Percentiles rank a stretch among this genome's conserved stretches.
phyloP scores from a whole-genome alignment of 345 rosid species.

The Syzygium jambos region DNA sequence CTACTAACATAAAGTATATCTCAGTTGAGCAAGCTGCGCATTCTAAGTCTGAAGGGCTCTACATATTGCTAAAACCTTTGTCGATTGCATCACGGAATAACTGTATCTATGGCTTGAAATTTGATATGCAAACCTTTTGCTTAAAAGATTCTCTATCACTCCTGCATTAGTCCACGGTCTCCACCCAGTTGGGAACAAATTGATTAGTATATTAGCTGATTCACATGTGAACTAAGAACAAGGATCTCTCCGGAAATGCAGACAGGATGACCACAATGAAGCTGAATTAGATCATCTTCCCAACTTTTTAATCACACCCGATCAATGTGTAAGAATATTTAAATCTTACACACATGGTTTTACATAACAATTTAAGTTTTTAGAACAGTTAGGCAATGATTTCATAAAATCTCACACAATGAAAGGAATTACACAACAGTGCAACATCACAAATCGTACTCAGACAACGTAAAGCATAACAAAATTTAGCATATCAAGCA shows the following conservation, averaged over 20 bases:
- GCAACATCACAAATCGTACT: accelerated
- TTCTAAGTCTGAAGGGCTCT: accelerated
- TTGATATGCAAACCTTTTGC: not conserved
- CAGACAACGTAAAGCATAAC: not conserved
- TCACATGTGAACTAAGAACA: too few relatives aligned
- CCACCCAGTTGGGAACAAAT: not conserved
- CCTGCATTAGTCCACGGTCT: not conserved
- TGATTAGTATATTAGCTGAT: not conserved
- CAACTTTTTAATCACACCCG: too few relatives aligned
- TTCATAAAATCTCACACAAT: too few relatives aligned
- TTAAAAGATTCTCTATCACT: accelerated
- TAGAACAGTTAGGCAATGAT: too few relatives aligned
- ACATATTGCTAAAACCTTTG: not conserved
- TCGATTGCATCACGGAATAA: not conserved
- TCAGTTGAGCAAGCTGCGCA: not conserved
- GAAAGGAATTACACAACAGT: accelerated
- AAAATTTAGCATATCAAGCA: not conserved
- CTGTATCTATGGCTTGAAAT: not conserved
- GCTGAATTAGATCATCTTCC: too few relatives aligned
- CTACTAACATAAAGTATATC: not conserved
- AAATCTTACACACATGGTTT: too few relatives aligned
- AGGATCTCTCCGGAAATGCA: too few relatives aligned
- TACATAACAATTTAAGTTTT: too few relatives aligned
- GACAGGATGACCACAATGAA: too few relatives aligned
- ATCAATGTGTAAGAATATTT: too few relatives aligned